A percentile compares a stretch with the other conserved stretches of the same genome.
Conservation (phyloP, 257 asterid species). For the Solanum rostratum region DNA sequence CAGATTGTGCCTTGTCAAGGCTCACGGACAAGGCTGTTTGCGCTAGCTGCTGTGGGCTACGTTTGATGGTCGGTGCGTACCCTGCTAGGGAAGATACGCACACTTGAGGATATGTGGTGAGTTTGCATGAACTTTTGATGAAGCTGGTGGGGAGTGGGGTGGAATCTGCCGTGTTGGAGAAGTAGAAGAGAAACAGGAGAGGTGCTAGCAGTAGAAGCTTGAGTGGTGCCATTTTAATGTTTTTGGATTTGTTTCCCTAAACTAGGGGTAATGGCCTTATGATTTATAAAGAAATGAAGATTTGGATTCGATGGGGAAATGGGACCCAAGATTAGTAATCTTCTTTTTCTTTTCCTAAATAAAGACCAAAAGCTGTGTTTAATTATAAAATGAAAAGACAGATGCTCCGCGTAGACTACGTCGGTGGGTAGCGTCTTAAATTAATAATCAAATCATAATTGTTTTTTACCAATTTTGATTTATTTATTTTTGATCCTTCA, state of each 20-base stretch:
- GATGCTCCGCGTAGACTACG: not conserved
- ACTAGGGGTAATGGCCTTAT: too few relatives aligned
- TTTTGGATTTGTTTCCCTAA: too few relatives aligned
- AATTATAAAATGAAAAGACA: not conserved
- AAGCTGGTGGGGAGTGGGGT: not conserved
- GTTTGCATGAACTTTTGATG: conserved; percentile 8
- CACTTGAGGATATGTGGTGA: conserved; percentile 6
- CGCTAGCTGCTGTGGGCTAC: conserved; percentile 2
- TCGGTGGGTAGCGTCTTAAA: not conserved
- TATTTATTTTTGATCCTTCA: too few relatives aligned
- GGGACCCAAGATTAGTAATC: not conserved
- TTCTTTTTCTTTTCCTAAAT: not conserved
- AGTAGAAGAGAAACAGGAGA: not conserved
- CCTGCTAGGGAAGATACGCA: conserved; percentile 5
- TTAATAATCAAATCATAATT: too few relatives aligned
- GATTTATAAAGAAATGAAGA: not conserved
- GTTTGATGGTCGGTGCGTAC: conserved; percentile 3
- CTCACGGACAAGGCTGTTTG: conserved; percentile 10
- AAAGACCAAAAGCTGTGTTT: not conserved
- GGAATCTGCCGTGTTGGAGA: not conserved
- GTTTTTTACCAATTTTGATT: too few relatives aligned
- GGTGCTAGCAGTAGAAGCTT: conserved; percentile 3
- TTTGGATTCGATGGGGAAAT: not conserved
- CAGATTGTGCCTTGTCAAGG: not conserved
- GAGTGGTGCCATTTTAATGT: conserved; percentile 5